Conservation (phyloP, 2,329 filamentous ascomycete species). For the Leptodontidium sp. region DNA sequence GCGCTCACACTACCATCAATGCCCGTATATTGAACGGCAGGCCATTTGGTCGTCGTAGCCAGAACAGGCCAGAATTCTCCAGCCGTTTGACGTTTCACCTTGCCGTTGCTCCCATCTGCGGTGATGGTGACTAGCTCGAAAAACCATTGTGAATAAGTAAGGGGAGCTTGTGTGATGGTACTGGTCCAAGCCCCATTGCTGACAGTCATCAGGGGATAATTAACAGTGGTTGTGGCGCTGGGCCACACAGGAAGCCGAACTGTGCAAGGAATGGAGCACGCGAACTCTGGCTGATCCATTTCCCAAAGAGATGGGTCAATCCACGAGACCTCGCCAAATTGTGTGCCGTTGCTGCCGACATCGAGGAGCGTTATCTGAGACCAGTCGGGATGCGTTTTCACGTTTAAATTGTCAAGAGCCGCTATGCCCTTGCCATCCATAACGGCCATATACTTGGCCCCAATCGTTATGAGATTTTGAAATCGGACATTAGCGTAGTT, state of each 20-base stretch:
- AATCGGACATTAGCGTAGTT: constrained; percentile 5
- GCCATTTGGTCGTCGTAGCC: constrained; percentile 10
- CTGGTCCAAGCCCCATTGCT: neutral
- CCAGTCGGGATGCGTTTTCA: constrained; percentile 45
- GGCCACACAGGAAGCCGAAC: neutral
- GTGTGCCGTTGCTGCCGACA: neutral
- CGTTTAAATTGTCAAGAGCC: constrained; percentile 44
- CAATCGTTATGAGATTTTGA: constrained; percentile 46
- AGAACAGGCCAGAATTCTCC: constrained; percentile 2
- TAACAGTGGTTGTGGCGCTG: neutral
- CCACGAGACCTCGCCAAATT: neutral
- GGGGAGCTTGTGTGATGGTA: neutral
- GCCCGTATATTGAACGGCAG: constrained; percentile 2
- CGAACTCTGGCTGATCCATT: neutral
- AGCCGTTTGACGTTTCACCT: neutral
- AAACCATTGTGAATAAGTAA: neutral
- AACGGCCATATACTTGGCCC: constrained; percentile 44
- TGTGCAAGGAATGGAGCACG: neutral
- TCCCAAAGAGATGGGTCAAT: neutral
- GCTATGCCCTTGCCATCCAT: constrained; percentile 41
- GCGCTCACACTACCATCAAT: neutral
- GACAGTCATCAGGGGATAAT: neutral
- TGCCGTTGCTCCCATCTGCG: too few species aligned
- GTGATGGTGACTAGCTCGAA: neutral
- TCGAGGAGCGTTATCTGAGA: constrained; percentile 37